Base-by-base conservation (phyloP, 31 red algal species). In the Asparagopsis taxiformis region DNA sequence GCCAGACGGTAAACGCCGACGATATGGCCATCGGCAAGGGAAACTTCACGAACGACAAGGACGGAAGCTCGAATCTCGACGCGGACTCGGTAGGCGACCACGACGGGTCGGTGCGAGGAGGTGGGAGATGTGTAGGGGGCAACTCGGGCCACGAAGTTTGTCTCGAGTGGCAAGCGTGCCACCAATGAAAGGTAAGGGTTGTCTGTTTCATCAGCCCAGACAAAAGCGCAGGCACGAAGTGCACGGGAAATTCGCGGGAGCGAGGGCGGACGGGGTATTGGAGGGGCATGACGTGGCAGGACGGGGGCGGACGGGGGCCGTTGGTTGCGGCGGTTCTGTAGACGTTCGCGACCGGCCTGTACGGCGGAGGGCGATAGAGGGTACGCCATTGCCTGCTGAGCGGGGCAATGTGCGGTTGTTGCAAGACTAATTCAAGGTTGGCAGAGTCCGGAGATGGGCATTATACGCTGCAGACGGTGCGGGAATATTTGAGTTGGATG, bases 11-110 rank as follows among this genome's bases (percentile, higher is more conserved):
- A n/a, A n/a, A n/a, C n/a, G n/a, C n/a, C n/a, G n/a, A n/a, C n/a
- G n/a, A n/a, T n/a, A n/a, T n/a, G n/a, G n/a, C n/a, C n/a, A n/a
- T n/a, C n/a, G n/a, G n/a, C n/a, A n/a, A n/a, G n/a, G n/a, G n/a
- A n/a, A n/a, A n/a, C n/a, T n/a, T n/a, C 5, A 15, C 52, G 52
- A 24, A 55, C 26, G 52, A 55, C 21, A 55, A 55, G 52, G 52
- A 24, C 52, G 52, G 52, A 55, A 15, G 21, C 21, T 0, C 21
- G 21, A 24, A 55, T 19, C 0, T 55, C 21, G 52, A 55, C 21
- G 5, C 21, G 21, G 52, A 24, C 52, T 24, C 21, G 52, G 26
- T 55, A 55, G 52, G 52, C 26, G 52, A 55, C 26, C 21, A 55
- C 26, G 52, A n/a, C n/a, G n/a, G n/a, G n/a, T n/a, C n/a, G n/a